Conservation (phyloP, 169 alveolate species). For the Plasmodium blacklocki region DNA sequence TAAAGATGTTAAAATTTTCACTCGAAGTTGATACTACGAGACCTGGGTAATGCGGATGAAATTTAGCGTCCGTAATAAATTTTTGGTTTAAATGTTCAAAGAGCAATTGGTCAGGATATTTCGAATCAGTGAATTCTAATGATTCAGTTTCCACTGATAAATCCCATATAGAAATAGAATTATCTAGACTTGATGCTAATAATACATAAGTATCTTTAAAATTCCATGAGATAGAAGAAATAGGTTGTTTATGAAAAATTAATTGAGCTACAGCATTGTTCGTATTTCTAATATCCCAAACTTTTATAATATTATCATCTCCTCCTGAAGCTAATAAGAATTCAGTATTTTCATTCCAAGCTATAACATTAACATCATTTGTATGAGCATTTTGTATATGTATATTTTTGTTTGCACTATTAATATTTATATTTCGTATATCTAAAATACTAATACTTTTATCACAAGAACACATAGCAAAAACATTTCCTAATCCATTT, state of each 20-base stretch:
- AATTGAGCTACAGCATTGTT: conserved; percentile 26
- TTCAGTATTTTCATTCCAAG: conserved; percentile 57
- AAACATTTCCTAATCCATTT: conserved; percentile 74
- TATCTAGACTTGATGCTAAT: conserved; percentile 81
- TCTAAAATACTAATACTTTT: conserved; percentile 76
- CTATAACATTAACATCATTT: conserved; percentile 56
- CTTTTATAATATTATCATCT: conserved; percentile 53
- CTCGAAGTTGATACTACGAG: conserved; percentile 81
- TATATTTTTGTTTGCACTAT: conserved; percentile 4
- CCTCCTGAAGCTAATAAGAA: conserved; percentile 72
- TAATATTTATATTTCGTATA: conserved; percentile 8
- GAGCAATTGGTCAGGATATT: conserved; percentile 83
- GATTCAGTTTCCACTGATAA: conserved; percentile 83
- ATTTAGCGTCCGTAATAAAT: conserved; percentile 84
- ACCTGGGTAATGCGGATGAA: conserved; percentile 85
- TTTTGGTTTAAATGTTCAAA: conserved; percentile 86
- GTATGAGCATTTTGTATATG: conserved; percentile 73
- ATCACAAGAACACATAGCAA: conserved; percentile 82
- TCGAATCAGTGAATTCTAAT: conserved; percentile 11
- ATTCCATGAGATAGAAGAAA: conserved; percentile 84
- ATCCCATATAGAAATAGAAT: conserved; percentile 86
- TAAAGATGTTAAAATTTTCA: conserved; percentile 84
- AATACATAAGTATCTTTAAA: conserved; percentile 83
- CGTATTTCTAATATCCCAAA: conserved; percentile 53
- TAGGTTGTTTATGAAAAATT: conserved; percentile 43